phyloP scores from a whole-genome alignment of 2,329 filamentous ascomycete genomes.

The Knufia petricola region DNA sequence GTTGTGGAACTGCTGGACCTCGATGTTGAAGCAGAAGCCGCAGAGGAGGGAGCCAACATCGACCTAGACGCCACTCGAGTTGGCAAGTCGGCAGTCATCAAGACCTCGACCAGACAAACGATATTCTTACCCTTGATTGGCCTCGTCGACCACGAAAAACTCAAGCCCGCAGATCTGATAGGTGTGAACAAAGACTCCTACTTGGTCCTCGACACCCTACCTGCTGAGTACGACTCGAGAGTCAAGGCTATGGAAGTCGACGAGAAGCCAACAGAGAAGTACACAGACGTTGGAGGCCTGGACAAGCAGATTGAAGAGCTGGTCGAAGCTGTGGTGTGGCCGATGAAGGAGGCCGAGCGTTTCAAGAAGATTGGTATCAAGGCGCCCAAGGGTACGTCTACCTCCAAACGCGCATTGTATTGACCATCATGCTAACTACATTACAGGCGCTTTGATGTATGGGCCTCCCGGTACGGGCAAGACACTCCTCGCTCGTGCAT shows the following conservation, averaged over 20 bases:
- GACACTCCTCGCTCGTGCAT: slow-evolving; percentile 71
- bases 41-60: slow-evolving; percentile 96
- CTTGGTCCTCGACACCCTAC: slow-evolving; percentile 88
- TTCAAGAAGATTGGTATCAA: slow-evolving; percentile 99
- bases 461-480: slow-evolving; percentile 49
- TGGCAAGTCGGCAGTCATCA: slow-evolving; percentile 97
- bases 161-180: slow-evolving; percentile 93
- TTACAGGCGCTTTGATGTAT: slow-evolving; percentile 82
- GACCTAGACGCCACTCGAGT: slow-evolving; percentile 93
- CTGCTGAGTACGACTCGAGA: slow-evolving; percentile 95
- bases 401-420: background rate
- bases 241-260: slow-evolving; percentile 99
- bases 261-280: slow-evolving; percentile 98
- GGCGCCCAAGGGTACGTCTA: slow-evolving; percentile 76
- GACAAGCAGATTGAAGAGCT: slow-evolving; percentile 99
- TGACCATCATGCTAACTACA: slow-evolving; percentile 14
- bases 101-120: slow-evolving; percentile 95
- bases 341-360: slow-evolving; percentile 97
- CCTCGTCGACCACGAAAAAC: slow-evolving; percentile 85
- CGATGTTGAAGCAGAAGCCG: slow-evolving; percentile 89
- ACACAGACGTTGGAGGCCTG: slow-evolving; percentile 91
- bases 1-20: slow-evolving; percentile 95
- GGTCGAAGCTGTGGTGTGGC: slow-evolving; percentile 97
- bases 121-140: slow-evolving; percentile 97
- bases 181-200: slow-evolving; percentile 99